Conservation (phyloP, 2,329 filamentous ascomycete species). For the Fusarium penzigii region DNA sequence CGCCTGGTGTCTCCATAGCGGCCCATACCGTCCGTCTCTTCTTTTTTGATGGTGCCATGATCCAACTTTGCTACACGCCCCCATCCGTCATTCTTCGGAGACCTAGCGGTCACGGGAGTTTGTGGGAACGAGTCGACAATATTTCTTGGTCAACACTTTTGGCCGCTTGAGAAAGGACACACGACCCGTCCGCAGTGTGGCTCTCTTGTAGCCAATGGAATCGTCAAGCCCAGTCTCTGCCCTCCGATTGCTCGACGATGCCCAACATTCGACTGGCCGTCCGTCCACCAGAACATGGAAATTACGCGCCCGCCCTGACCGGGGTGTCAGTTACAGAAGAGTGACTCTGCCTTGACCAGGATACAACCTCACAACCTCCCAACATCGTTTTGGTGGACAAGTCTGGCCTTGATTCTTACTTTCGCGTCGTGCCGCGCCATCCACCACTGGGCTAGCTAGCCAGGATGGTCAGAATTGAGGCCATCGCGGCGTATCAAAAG, state of each 20-base stretch:
- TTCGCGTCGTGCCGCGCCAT: conserved; percentile 40
- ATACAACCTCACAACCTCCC: conserved; percentile 1
- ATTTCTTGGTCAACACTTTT: conserved; percentile 7
- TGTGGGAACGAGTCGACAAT: conserved; percentile 4
- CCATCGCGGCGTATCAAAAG: conserved; percentile 1
- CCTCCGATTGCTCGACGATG: conserved; percentile 50
- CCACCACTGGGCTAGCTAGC: conserved; percentile 10
- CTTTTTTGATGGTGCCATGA: conserved; percentile 6
- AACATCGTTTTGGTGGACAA: conserved; percentile 6
- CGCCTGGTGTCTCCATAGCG: conserved; percentile 17
- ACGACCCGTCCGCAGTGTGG: conserved; percentile 17
- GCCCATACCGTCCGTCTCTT: conserved; percentile 13
- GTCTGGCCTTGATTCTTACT: conserved; percentile 20
- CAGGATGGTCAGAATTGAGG: conserved; percentile 3
- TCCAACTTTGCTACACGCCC: not conserved
- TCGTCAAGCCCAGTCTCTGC: conserved; percentile 35
- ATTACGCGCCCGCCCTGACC: conserved; percentile 54
- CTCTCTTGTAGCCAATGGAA: conserved; percentile 42
- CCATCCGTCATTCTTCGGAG: not conserved
- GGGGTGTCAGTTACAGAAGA: conserved; percentile 35
- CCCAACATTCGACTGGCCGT: conserved; percentile 40
- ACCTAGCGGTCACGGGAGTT: not conserved
- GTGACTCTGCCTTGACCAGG: conserved; percentile 10
- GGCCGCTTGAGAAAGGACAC: conserved; percentile 17
- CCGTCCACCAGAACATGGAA: conserved; percentile 48